Evolutionary conservation across 768 basidiomycete species (phyloP), one percentile per base, ranked within the genome.

Genomic region (Leucocoprinus birnbaumii): DNA sequence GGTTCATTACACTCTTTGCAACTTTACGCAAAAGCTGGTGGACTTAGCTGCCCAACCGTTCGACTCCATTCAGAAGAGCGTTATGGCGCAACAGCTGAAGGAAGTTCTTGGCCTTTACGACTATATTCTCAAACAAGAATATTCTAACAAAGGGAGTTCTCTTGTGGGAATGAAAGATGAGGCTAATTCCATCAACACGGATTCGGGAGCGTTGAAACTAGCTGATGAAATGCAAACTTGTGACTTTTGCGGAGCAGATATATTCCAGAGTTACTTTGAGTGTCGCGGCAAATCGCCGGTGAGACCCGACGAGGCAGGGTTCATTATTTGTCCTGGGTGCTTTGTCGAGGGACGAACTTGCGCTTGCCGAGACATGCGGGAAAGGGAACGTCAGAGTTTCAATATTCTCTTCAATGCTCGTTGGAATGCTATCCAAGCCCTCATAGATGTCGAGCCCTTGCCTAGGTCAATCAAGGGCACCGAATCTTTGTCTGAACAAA

Each of bases 201-300:
- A n/a, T 14, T 16, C 34, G 14, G 34, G 7, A 35, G 56, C 35
- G 46, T 65, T 21, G 55, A 63, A 40, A 19, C 45, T 51, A 21
- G 42, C 48, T 1, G 61, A 68, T 2, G 58, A 62, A 40, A 65
- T 73, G 16, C 72, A 80, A 34, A 71, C 62, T 7, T 93, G 91
- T 62, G 90, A 93, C 64, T 92, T 90, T 64, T 94, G 91, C 61
- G 85, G 83, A 16, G 81, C 80, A 2, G 91, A 94, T 62, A 80
- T 94, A 56, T 93, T 92, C 60, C 85, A 90, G 59, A 85, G 86
- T 57, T 91, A 85, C 65, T 88, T 93, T 58, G 84, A 88, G 64
- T 93, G 91, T 63, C 63, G 65, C 1, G 56, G 34, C 22, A 50
- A 43, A 38, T 31, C 31, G 31, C 5, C 31, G 6, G 5, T 11